Base-by-base conservation (phyloP, 208 protist genomes). In the Trypanosomatidae sp. region DNA sequence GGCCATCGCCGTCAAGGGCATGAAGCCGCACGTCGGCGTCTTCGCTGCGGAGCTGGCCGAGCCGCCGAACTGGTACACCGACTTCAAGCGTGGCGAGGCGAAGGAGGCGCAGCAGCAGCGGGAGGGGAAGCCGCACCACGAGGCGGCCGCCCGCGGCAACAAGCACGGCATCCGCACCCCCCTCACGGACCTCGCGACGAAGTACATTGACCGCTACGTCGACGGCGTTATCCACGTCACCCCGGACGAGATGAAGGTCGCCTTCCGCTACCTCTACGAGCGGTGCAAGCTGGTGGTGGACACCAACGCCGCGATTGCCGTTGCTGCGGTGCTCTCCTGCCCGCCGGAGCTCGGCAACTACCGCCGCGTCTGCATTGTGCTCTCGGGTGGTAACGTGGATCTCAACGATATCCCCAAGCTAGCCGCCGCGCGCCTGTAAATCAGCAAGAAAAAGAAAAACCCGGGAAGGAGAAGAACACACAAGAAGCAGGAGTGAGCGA, bases 1-100 rank as follows among this genome's bases (percentile, higher is more conserved):
- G 9, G 92, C 94, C 12, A 65, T 98, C 22, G 95, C 93, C 7
- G 82, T 97, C n/a, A 98, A 98, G 81, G 86, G 87, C 25, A 85
- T 99, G 75, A 88, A 92, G 70, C 95, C 97, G 46, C 79, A 89
- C 60, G 84, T 98, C 12, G 82, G 91, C 30, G 91, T 98, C 25
- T 92, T 91, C 62, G 96, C 89, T 12, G 94, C 97, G 17, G 93
- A 97, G 76, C 83, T 93, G 46, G 66, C 33, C 8, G 64, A 53
- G 1, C 67, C 73, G 43, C 66, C 59, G 25, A 72, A 87, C 52
- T 46, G 53, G 33, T 81, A 82, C 59, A 76, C 71, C n/a, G 46
- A 55, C 70, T 86, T 88, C 70, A 88, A 88, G 76, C 78, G 74
- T 58, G 82, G 80, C 41, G 83, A 80, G 74, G 55, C 66, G 43